These are phyloP conservation scores for Pueraria montana DNA, from an alignment of 306 rosid genomes.

Conservation along the genomic window DNA sequence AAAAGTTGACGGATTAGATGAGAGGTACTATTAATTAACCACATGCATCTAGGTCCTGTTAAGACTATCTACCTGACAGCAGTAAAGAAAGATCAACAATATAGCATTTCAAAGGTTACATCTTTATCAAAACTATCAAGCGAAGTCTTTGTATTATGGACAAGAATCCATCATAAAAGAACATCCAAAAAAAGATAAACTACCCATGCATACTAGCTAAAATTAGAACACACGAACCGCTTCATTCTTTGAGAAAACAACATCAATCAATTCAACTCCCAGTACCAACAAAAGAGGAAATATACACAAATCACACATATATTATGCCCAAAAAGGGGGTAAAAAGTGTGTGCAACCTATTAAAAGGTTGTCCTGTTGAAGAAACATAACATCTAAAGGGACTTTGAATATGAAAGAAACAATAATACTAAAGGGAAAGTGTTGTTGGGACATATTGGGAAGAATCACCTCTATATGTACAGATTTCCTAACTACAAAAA, in stretches of 20 bases:
- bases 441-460: neutral
- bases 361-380: slow-evolving; percentile 18
- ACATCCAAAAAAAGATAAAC: neutral
- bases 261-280: slow-evolving; percentile 38
- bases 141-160: too few species aligned
- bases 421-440: neutral
- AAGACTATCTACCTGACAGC: too few species aligned
- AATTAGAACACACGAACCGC: neutral
- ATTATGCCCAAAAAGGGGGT: neutral
- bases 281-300: slow-evolving; percentile 17
- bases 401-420: neutral
- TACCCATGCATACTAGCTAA: neutral
- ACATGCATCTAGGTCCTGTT: too few species aligned
- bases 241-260: slow-evolving; percentile 31
- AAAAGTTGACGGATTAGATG: too few species aligned
- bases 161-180: too few species aligned
- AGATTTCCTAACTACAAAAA: slow-evolving; percentile 50
- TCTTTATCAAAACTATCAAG: too few species aligned
- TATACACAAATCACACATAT: slow-evolving; percentile 11
- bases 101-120: too few species aligned
- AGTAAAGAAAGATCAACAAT: too few species aligned
- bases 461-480: slow-evolving; percentile 4
- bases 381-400: slow-evolving; percentile 25
- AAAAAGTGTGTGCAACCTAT: neutral
- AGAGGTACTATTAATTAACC: too few species aligned